Percentiles rank a stretch among this genome's conserved stretches.
These are phyloP conservation scores for Beauveria caledonica DNA, from an alignment of 2,329 filamentous ascomycete species.

Conservation along the genomic window DNA sequence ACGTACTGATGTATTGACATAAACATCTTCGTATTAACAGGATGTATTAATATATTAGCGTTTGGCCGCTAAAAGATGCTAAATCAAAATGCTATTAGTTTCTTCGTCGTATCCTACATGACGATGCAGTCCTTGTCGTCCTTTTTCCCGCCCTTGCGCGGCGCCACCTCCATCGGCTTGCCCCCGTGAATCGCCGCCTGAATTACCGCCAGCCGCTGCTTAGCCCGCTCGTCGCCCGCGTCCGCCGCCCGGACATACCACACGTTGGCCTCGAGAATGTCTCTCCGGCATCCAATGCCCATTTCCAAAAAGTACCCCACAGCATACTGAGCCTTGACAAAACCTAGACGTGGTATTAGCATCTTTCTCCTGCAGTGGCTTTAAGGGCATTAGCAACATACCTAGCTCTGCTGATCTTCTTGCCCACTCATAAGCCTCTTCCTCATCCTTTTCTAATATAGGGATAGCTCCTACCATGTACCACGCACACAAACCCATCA, in stretches of 20 bases:
- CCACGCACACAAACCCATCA: slow-evolving; percentile 99
- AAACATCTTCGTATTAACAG: not conserved
- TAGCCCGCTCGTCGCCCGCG: slow-evolving; percentile 81
- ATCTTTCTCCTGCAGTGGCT: not conserved
- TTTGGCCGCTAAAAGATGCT: slow-evolving; percentile 5
- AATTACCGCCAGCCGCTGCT: slow-evolving; percentile 78
- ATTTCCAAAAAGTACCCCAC: slow-evolving; percentile 97
- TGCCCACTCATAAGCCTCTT: slow-evolving; percentile 95
- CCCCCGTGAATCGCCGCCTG: slow-evolving; percentile 63
- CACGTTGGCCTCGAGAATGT: slow-evolving; percentile 93
- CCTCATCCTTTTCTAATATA: slow-evolving; percentile 87
- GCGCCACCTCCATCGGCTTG: slow-evolving; percentile 47
- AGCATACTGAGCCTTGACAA: slow-evolving; percentile 77
- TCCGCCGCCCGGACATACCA: slow-evolving; percentile 98
- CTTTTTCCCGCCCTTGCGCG: slow-evolving; percentile 36
- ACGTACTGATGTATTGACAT: not conserved
- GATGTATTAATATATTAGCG: slow-evolving; percentile 10
- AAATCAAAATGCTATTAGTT: slow-evolving; percentile 11
- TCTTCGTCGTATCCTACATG: slow-evolving; percentile 33
- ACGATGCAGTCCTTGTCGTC: slow-evolving; percentile 51
- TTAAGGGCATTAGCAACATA: slow-evolving; percentile 36
- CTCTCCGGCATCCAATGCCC: slow-evolving; percentile 90
- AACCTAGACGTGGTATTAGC: slow-evolving; percentile 36
- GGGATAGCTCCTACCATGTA: slow-evolving; percentile 94
- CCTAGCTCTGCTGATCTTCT: slow-evolving; percentile 76